A percentile compares a stretch with the other conserved stretches of the same genome.
These are phyloP conservation scores for Talinum fruticosum DNA, from an alignment of 148 eudicot species.

Conservation along the genomic window DNA sequence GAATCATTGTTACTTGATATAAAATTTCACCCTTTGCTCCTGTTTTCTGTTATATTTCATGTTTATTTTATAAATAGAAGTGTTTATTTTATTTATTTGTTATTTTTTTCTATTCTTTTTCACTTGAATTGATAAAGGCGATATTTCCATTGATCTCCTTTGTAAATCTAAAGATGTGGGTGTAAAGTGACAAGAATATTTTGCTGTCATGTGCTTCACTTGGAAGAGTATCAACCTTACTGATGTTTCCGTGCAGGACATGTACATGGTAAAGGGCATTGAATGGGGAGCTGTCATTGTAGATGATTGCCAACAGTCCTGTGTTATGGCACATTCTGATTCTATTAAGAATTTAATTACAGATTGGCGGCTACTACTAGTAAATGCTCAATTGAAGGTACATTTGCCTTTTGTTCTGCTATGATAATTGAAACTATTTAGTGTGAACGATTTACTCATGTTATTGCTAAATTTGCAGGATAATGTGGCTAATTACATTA, in stretches of 20 bases:
- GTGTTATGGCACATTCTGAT: constrained; percentile 30
- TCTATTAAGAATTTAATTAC: constrained; percentile 44
- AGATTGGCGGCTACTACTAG: constrained; percentile 50
- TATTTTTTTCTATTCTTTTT: background rate
- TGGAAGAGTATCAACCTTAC: background rate
- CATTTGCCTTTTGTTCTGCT: constrained; percentile 13
- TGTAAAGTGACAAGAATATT: background rate
- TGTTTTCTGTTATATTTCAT: background rate
- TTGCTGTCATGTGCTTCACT: constrained; percentile 5
- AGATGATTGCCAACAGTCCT: constrained; percentile 53
- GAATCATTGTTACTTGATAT: background rate
- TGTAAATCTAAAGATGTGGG: background rate
- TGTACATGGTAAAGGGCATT: constrained; percentile 36
- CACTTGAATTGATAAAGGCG: too few species aligned
- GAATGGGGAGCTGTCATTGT: constrained; percentile 66
- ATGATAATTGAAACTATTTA: background rate
- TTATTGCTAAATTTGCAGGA: constrained; percentile 47
- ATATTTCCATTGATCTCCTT: background rate
- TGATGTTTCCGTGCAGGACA: constrained; percentile 48
- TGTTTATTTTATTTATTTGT: too few species aligned
- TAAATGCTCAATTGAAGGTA: constrained; percentile 51
- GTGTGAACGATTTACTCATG: background rate
- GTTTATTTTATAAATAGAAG: too few species aligned
- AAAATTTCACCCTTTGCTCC: background rate
- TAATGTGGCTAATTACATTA: constrained; percentile 37